Evolutionary conservation across 2,329 filamentous ascomycete genomes (phyloP).

Genomic region (Monosporascus sp.): DNA sequence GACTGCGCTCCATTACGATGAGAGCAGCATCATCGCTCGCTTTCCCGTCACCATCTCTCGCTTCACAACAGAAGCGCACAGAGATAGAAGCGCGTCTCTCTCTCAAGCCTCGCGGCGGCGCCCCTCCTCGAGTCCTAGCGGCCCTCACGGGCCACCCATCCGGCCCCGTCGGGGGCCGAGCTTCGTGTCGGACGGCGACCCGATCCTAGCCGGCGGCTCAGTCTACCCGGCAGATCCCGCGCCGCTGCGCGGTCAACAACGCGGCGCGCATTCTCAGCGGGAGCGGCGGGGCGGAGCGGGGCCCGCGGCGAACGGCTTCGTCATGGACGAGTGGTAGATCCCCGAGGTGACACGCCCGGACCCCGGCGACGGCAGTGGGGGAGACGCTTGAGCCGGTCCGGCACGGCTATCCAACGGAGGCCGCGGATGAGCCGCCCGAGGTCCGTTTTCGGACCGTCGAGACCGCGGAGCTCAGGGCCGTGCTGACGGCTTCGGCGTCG

Average conservation of each 20-base stretch:
- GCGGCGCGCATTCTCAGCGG: constrained; percentile 32
- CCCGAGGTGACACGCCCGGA: constrained; percentile 23
- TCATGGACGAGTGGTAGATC: constrained; percentile 32
- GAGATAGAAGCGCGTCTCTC: neutral
- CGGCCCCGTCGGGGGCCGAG: neutral
- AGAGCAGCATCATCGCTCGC: neutral
- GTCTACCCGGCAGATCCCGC: constrained; percentile 35
- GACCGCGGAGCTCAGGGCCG: constrained; percentile 19
- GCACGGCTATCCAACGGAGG: constrained; percentile 24
- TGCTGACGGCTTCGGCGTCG: constrained; percentile 18
- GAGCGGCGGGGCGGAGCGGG: constrained; percentile 24
- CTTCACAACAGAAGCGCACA: too few relatives aligned
- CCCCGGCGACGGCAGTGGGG: constrained; percentile 20
- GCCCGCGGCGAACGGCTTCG: constrained; percentile 24
- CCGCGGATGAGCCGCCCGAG: constrained; percentile 22
- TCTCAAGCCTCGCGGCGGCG: neutral
- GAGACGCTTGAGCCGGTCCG: constrained; percentile 30
- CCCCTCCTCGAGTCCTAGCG: neutral
- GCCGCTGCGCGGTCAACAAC: constrained; percentile 29
- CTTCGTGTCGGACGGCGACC: constrained; percentile 29
- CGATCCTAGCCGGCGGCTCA: constrained; percentile 31
- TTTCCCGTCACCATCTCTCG: too few relatives aligned
- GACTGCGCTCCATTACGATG: neutral
- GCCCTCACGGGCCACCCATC: neutral
- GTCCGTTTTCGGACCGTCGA: constrained; percentile 20